phyloP scores from a whole-genome alignment of 2,329 filamentous ascomycete species.

The Colletotrichum endophyticum region DNA sequence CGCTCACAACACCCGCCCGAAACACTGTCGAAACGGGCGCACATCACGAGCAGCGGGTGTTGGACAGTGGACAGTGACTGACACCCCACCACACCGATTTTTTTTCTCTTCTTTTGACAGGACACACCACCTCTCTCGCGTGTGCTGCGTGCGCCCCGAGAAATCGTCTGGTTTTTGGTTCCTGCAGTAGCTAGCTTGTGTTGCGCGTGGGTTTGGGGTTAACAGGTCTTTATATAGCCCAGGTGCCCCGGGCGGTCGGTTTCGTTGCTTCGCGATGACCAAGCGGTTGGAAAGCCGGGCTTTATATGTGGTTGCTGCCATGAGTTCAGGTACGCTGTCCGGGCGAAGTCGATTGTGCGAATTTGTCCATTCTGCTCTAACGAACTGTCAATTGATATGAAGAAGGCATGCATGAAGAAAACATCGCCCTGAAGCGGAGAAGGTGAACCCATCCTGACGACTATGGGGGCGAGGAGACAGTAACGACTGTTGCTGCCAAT shows the following conservation, averaged over 20 bases:
- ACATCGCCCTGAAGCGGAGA: not conserved
- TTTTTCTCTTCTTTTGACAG: not conserved
- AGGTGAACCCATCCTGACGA: not conserved
- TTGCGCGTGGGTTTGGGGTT: not conserved
- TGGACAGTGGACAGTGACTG: not conserved
- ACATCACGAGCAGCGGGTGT: not conserved
- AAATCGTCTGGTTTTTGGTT: not conserved
- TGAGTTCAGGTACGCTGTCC: not conserved
- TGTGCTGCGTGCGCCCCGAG: not conserved
- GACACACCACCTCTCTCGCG: not conserved
- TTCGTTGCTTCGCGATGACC: not conserved
- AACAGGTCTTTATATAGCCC: not conserved
- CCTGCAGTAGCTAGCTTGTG: not conserved
- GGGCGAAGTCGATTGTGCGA: not conserved
- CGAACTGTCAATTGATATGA: fast-evolving
- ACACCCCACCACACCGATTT: not conserved
- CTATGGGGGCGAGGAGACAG: not conserved
- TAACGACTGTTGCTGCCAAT: not conserved
- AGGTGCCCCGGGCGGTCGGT: not conserved
- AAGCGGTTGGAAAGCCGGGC: not conserved
- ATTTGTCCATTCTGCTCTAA: not conserved
- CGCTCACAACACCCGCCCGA: not conserved
- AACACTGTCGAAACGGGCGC: conserved; percentile 18
- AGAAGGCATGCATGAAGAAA: not conserved
- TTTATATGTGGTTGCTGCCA: not conserved